phyloP scores from a whole-genome alignment of 148 eudicot genomes.

The Fagopyrum homotropicum region DNA sequence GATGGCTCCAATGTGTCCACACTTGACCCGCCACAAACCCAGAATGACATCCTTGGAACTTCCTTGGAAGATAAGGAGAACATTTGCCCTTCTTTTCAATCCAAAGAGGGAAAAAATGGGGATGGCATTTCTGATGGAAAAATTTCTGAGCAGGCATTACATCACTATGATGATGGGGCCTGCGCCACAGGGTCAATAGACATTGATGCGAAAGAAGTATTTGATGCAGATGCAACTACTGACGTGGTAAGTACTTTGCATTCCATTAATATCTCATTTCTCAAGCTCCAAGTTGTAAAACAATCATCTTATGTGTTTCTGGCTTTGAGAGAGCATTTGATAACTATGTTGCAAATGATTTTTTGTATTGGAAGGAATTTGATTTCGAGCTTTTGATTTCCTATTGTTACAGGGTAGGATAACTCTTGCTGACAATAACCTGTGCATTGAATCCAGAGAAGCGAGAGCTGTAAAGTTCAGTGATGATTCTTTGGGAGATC shows the following conservation, averaged over 20 bases:
- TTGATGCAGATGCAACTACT: slow-evolving; percentile 21
- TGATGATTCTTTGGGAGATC: slow-evolving; percentile 28
- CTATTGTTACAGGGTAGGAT: slow-evolving; percentile 31
- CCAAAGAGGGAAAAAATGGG: slow-evolving; percentile 19
- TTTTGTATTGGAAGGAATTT: background rate
- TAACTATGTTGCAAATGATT: background rate
- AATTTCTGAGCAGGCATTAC: slow-evolving; percentile 19
- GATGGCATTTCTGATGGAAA: slow-evolving; percentile 11
- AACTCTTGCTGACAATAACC: slow-evolving; percentile 47
- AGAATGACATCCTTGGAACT: slow-evolving; percentile 16
- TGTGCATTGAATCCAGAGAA: slow-evolving; percentile 18
- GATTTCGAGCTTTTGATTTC: background rate
- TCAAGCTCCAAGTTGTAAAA: background rate
- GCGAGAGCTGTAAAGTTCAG: slow-evolving; percentile 20
- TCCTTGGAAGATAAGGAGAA: slow-evolving; percentile 59
- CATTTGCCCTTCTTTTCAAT: slow-evolving; percentile 24
- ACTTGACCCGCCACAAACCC: slow-evolving; percentile 24
- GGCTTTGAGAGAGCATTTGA: background rate
- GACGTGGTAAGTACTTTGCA: slow-evolving; percentile 33
- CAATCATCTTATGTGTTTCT: background rate
- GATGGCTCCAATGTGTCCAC: slow-evolving; percentile 10
- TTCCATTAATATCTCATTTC: background rate
- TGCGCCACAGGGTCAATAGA: slow-evolving; percentile 23
- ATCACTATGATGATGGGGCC: slow-evolving; percentile 13
- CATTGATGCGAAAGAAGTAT: slow-evolving; percentile 18